Evolutionary conservation across 257 asterid genomes (phyloP).

Genomic region (Phtheirospermum japonicum): DNA sequence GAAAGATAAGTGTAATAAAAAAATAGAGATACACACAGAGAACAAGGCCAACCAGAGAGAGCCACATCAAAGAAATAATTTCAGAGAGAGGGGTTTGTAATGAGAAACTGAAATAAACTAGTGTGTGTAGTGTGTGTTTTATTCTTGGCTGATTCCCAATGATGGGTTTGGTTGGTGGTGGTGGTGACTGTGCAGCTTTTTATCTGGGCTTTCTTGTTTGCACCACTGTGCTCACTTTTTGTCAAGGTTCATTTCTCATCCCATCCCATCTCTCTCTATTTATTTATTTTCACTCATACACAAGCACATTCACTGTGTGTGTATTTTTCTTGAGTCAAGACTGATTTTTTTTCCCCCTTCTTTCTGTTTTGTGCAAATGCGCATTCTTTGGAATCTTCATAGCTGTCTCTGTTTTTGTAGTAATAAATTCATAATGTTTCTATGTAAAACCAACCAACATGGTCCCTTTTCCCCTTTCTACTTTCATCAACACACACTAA

Average conservation of each 20-base stretch:
- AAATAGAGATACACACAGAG: constrained; percentile 28
- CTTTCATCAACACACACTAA: no score
- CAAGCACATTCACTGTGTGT: not conserved
- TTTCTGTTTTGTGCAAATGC: no score
- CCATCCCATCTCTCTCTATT: no score
- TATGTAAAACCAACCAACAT: no score
- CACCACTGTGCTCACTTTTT: constrained; percentile 39
- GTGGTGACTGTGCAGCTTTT: constrained; percentile 34
- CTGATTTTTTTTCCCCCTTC: no score
- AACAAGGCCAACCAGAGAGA: constrained; percentile 57
- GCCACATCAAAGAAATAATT: constrained; percentile 46
- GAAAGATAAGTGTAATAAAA: constrained; percentile 3
- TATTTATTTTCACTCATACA: not conserved
- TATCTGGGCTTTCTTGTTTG: constrained; percentile 44
- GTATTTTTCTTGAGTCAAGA: not conserved
- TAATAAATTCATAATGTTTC: no score
- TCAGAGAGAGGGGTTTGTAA: no score
- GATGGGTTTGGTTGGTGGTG: constrained; percentile 75
- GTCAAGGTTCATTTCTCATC: constrained; percentile 45
- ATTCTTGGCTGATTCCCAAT: constrained; percentile 34
- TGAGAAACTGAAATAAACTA: not conserved
- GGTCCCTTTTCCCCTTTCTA: no score
- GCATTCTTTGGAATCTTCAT: not conserved
- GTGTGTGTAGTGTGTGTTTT: constrained; percentile 28
- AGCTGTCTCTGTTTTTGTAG: not conserved